These are phyloP conservation scores for Tuber magnatum DNA, from an alignment of 495 filamentous ascomycete genomes.

Conservation along the genomic window DNA sequence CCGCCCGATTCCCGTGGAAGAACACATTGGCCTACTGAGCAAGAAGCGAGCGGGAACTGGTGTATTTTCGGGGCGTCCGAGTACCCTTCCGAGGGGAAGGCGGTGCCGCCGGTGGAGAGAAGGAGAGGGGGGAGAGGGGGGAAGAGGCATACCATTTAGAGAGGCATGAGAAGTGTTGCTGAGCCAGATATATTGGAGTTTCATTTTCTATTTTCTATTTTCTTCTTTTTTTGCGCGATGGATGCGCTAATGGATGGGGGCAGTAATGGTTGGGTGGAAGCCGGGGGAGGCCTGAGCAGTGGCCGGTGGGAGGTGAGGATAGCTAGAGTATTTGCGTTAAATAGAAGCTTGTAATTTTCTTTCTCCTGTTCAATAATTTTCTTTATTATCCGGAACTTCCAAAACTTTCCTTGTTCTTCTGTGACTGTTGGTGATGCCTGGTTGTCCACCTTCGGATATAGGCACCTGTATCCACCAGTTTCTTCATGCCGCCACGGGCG, in stretches of 20 bases:
- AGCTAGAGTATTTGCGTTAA: background rate
- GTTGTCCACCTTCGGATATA: background rate
- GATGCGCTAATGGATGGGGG: background rate
- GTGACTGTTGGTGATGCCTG: background rate
- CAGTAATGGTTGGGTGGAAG: background rate
- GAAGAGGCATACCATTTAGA: background rate
- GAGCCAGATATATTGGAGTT: background rate
- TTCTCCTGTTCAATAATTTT: background rate
- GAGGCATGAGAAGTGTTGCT: background rate
- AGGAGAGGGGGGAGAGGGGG: too few relatives aligned
- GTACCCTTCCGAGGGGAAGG: background rate
- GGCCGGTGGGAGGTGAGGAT: background rate
- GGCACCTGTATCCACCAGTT: too few relatives aligned
- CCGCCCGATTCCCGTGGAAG: background rate
- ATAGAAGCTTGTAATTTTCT: background rate
- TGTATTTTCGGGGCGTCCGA: background rate
- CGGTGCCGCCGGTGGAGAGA: background rate
- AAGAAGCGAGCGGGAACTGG: background rate
- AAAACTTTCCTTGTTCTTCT: background rate
- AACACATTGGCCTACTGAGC: background rate
- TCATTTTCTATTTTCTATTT: background rate
- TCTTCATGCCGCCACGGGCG: too few relatives aligned
- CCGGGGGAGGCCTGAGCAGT: background rate
- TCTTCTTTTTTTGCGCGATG: too few relatives aligned
- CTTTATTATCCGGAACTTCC: background rate